Evolutionary conservation across 2,329 filamentous ascomycete species (phyloP).

Genomic region (Penicillium brasilianum): DNA sequence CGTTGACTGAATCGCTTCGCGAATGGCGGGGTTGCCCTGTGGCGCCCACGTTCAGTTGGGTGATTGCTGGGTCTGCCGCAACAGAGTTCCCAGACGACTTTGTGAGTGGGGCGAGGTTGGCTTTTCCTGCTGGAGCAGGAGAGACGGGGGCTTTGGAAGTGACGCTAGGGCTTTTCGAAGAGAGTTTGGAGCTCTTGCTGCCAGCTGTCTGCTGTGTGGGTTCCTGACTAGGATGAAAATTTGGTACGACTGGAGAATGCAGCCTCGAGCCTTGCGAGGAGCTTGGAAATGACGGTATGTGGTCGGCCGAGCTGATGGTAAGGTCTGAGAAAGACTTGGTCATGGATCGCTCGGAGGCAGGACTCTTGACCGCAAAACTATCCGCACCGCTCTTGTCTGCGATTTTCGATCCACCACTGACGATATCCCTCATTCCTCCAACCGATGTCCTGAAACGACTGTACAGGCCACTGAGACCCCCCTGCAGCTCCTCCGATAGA

Average conservation of each 20-base stretch:
- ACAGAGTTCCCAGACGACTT: slow-evolving; percentile 38
- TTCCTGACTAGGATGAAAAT: slow-evolving; percentile 40
- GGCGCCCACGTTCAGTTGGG: slow-evolving; percentile 51
- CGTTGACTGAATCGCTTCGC: slow-evolving; percentile 40
- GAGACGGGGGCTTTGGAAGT: slow-evolving; percentile 50
- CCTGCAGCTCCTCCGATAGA: slow-evolving; percentile 75
- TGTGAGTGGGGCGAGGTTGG: slow-evolving; percentile 43
- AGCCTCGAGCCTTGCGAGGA: slow-evolving; percentile 46
- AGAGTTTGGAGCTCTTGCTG: slow-evolving; percentile 44
- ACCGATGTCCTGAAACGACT: slow-evolving; percentile 82
- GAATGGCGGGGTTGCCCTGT: slow-evolving; percentile 35
- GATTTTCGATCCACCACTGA: slow-evolving; percentile 41
- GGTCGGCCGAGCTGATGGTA: slow-evolving; percentile 27
- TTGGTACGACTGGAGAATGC: slow-evolving; percentile 43
- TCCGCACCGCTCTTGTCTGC: slow-evolving; percentile 37
- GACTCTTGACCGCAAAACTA: slow-evolving; percentile 31
- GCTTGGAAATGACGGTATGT: slow-evolving; percentile 33
- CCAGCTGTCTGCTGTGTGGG: slow-evolving; percentile 24
- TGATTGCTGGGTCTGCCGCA: slow-evolving; percentile 53
- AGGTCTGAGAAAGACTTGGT: slow-evolving; percentile 34
- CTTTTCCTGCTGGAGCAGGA: slow-evolving; percentile 44
- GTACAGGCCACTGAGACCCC: slow-evolving; percentile 87
- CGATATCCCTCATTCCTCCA: slow-evolving; percentile 67
- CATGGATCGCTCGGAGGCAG: slow-evolving; percentile 34
- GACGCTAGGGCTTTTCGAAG: slow-evolving; percentile 50